Conservation (phyloP, 2,329 filamentous ascomycete species). For the Periconia digitata region DNA sequence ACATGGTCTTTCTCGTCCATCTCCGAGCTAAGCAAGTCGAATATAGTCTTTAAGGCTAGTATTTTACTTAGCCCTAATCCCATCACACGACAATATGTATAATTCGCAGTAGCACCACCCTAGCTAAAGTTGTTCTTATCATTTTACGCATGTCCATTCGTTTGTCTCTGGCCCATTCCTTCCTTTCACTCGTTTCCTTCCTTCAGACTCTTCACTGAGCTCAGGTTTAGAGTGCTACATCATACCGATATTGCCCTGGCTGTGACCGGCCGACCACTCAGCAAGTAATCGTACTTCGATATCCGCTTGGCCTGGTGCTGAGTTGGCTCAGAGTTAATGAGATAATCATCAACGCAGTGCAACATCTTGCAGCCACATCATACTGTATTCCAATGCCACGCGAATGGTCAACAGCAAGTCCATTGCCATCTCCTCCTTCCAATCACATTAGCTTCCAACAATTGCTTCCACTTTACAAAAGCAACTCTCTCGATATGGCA, state of each 20-base stretch:
- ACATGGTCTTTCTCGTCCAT: constrained; percentile 22
- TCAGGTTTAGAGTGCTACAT: constrained; percentile 11
- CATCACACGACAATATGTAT: constrained; percentile 24
- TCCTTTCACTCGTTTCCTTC: constrained; percentile 9
- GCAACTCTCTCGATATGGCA: constrained; percentile 18
- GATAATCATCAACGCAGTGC: constrained; percentile 11
- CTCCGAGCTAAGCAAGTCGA: constrained; percentile 13
- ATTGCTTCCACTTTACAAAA: neutral
- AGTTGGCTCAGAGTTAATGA: constrained; percentile 17
- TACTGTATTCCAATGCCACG: constrained; percentile 8
- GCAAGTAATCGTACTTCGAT: constrained; percentile 15
- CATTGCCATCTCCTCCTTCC: neutral
- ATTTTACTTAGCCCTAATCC: constrained; percentile 5
- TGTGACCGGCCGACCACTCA: constrained; percentile 12
- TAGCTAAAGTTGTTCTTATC: constrained; percentile 13
- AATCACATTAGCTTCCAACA: neutral
- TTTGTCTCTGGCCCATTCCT: constrained; percentile 12
- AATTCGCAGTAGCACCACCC: constrained; percentile 12
- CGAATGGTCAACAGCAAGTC: neutral
- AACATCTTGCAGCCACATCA: constrained; percentile 7
- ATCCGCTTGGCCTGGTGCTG: constrained; percentile 26
- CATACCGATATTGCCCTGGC: constrained; percentile 14
- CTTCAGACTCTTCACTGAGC: constrained; percentile 11
- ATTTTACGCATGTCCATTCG: constrained; percentile 11
- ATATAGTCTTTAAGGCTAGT: constrained; percentile 20